Base-by-base conservation (phyloP, 495 filamentous ascomycete species). In the Lophiotrema nucula region DNA sequence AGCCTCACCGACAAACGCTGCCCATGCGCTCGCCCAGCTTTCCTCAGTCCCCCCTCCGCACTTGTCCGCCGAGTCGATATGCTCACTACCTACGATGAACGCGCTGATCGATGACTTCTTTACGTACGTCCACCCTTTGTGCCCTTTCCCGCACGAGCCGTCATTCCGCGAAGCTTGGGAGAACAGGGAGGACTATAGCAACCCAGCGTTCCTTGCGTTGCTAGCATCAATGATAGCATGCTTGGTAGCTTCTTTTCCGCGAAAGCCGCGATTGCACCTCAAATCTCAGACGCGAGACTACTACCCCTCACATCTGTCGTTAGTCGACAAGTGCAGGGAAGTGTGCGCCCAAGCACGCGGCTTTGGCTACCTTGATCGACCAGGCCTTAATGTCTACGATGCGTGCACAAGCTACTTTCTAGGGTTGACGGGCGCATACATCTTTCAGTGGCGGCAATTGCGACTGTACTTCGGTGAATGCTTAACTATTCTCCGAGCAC, bases 351-450 rank as follows among this genome's bases (percentile, higher is more conserved):
- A 87, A 55, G 88, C 89, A 5, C 78, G 89, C 42, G 89, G 89
- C 4, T 62, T 78, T 1, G 79, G 78, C 8, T 92, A 91, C 65
- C 79, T 86, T 38, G 77, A 85, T 62, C 79, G 81, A 13, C 81
- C 69, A 2, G 66, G 80, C 15, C 75, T 88, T 27, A 88, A 79
- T 1, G 79, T 93, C 1, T 86, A 93, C 56, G 90, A 95, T 71
- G 89, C 89, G 0, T 84, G 83, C 0, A 89, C 86, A n/a, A 93
- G 89, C 71, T 95, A 92, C 65, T 88, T 92, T 60, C 71, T 93
- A 12, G 88, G 79, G 2, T 68, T 91, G 22, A 84, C 83, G n/a
- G 81, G 82, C 3, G 80, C 77, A 1, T 87, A 89, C 68, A 86
- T 84, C 0, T 82, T 84, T 65, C 81, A 87, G 54, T 83, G 82